Evolutionary conservation across 1,139 yeast genomes (phyloP).

Genomic region (Debaryomyces sp.): DNA sequence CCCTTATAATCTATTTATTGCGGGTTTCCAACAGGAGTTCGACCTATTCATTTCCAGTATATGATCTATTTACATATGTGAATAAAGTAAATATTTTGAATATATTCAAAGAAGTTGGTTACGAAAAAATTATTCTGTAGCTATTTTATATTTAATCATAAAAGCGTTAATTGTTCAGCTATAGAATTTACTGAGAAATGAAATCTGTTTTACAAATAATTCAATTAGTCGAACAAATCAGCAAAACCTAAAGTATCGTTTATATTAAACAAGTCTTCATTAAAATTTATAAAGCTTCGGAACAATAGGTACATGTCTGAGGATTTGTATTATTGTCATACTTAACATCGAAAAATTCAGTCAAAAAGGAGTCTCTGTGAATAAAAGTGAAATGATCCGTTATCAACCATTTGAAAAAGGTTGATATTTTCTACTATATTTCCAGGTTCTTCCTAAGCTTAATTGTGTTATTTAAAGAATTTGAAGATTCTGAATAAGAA

Average conservation of each 20-base stretch:
- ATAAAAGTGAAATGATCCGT: constrained; percentile 66
- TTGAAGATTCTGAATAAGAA: constrained; percentile 21
- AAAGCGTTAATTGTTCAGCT: too few species aligned
- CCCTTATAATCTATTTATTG: constrained; percentile 16
- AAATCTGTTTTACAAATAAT: too few species aligned
- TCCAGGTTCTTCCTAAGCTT: constrained; percentile 41
- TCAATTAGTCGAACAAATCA: background rate
- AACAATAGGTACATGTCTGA: constrained; percentile 43
- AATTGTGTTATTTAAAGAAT: constrained; percentile 21
- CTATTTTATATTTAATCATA: too few species aligned
- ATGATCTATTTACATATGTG: background rate
- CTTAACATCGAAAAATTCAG: constrained; percentile 56
- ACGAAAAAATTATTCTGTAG: too few species aligned
- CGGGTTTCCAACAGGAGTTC: constrained; percentile 23
- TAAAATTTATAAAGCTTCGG: constrained; percentile 23
- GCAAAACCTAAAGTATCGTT: background rate
- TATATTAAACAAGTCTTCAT: constrained; percentile 3
- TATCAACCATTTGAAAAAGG: constrained; percentile 65
- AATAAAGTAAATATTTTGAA: background rate
- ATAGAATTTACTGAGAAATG: too few species aligned
- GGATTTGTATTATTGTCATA: constrained; percentile 25
- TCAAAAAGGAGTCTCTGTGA: constrained; percentile 63
- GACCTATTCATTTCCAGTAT: constrained; percentile 9
- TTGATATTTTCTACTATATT: constrained; percentile 51
- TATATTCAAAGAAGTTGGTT: background rate